These are phyloP conservation scores for Penicillium nucicola DNA, from an alignment of 495 filamentous ascomycete genomes.

Conservation along the genomic window DNA sequence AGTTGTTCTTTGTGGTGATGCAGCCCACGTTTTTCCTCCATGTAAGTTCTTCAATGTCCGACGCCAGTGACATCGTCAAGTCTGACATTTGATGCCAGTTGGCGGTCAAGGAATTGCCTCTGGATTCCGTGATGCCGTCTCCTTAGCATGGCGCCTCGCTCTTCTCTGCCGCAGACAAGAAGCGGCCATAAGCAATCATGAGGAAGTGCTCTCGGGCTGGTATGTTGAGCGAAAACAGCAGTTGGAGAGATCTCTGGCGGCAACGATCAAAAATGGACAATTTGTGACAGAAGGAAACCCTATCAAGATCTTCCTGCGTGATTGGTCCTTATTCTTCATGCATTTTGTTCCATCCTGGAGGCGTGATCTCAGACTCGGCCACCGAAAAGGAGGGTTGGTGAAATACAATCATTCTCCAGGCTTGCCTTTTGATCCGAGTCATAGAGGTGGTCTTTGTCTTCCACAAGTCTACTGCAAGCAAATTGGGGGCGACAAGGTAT, in stretches of 20 bases:
- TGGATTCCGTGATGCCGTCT: conserved; percentile 34
- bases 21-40: conserved; percentile 55
- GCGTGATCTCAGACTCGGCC: conserved; percentile 24
- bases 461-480: conserved; percentile 32
- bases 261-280: conserved; percentile 32
- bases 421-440: conserved; percentile 31
- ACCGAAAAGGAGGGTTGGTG: conserved; percentile 19
- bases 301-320: conserved; percentile 29
- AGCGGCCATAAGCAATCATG: conserved; percentile 7
- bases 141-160: conserved; percentile 48
- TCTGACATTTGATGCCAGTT: conserved; percentile 21
- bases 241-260: conserved; percentile 29
- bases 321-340: conserved; percentile 30
- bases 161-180: conserved; percentile 20
- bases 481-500: neutral
- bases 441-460: conserved; percentile 27
- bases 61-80: neutral
- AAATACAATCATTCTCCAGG: conserved; percentile 22
- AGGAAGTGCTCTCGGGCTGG: conserved; percentile 28
- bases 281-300: conserved; percentile 26
- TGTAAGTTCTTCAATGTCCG: conserved; percentile 22
- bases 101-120: conserved; percentile 53
- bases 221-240: conserved; percentile 41
- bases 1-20: conserved; percentile 48
- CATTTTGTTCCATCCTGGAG: conserved; percentile 31